Evolutionary conservation across 345 rosid genomes (phyloP).

Genomic region (Eucalyptus erythrocorys): DNA sequence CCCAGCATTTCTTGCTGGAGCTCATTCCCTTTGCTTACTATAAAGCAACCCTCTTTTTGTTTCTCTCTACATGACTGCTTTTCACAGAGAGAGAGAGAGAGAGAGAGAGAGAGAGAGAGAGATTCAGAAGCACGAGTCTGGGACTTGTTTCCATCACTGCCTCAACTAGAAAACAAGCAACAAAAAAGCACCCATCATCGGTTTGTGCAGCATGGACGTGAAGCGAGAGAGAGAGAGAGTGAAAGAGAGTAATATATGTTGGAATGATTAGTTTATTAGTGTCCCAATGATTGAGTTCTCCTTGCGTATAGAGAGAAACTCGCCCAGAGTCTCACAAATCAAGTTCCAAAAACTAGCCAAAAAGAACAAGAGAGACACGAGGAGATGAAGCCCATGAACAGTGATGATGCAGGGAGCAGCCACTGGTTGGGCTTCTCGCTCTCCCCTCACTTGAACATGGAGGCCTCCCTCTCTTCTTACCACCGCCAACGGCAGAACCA

Average conservation of each 20-base stretch:
- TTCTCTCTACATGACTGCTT: constrained; percentile 30
- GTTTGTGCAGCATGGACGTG: neutral
- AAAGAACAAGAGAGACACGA: neutral
- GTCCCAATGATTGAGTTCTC: constrained; percentile 59
- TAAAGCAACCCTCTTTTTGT: constrained; percentile 42
- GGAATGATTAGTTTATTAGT: constrained; percentile 13
- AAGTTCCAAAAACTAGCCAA: neutral
- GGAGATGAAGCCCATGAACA: constrained; percentile 53
- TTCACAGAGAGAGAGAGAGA: constrained; percentile 13
- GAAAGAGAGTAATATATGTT: neutral
- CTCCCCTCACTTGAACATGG: constrained; percentile 54
- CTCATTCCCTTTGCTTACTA: constrained; percentile 62
- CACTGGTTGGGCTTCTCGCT: constrained; percentile 78
- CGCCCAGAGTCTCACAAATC: neutral
- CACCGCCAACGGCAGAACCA: neutral
- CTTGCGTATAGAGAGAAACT: neutral
- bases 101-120: constrained; percentile 30
- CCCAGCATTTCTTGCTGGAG: constrained; percentile 51
- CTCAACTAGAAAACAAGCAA: neutral
- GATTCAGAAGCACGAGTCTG: constrained; percentile 2
- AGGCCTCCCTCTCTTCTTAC: constrained; percentile 1
- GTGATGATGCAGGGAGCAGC: constrained; percentile 27
- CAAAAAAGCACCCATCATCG: neutral
- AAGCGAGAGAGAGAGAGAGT: neutral
- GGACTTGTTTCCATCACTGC: neutral